These are phyloP conservation scores for Aspergillus ochraceoroseus DNA, from an alignment of 2,329 filamentous ascomycete species.

Conservation along the genomic window DNA sequence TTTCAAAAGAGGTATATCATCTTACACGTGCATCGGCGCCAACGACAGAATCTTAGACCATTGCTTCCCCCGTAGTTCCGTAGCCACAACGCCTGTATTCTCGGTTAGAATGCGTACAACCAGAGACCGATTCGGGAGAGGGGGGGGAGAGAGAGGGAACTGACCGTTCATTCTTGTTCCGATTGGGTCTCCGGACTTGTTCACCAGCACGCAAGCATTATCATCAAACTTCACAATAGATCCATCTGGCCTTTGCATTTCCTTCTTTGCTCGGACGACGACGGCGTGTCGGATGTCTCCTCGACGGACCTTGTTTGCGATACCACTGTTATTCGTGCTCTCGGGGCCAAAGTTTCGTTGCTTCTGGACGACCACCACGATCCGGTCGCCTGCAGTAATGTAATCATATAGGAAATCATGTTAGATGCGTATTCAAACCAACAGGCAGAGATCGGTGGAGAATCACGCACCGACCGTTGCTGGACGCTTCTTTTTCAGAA, in stretches of 20 bases:
- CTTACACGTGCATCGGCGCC: constrained; percentile 74
- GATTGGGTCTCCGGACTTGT: constrained; percentile 93
- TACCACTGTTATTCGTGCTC: constrained; percentile 65
- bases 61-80: constrained; percentile 82
- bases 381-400: constrained; percentile 69
- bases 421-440: constrained; percentile 4
- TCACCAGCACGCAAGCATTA: constrained; percentile 95
- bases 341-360: constrained; percentile 73
- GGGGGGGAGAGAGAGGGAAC: constrained; percentile 20
- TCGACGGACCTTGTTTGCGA: constrained; percentile 88
- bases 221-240: constrained; percentile 91
- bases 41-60: constrained; percentile 98
- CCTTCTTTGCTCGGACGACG: constrained; percentile 85
- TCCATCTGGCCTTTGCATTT: constrained; percentile 80
- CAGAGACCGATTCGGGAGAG: too few species aligned
- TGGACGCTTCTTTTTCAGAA: constrained; percentile 79
- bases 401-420: constrained; percentile 3
- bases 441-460: not conserved
- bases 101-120: constrained; percentile 20
- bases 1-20: constrained; percentile 34
- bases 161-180: constrained; percentile 80
- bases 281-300: constrained; percentile 96
- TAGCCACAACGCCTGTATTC: constrained; percentile 70
- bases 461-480: constrained; percentile 73
- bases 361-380: constrained; percentile 96